phyloP scores from a whole-genome alignment of 495 filamentous ascomycete genomes.

The Penicilliopsis zonata region DNA sequence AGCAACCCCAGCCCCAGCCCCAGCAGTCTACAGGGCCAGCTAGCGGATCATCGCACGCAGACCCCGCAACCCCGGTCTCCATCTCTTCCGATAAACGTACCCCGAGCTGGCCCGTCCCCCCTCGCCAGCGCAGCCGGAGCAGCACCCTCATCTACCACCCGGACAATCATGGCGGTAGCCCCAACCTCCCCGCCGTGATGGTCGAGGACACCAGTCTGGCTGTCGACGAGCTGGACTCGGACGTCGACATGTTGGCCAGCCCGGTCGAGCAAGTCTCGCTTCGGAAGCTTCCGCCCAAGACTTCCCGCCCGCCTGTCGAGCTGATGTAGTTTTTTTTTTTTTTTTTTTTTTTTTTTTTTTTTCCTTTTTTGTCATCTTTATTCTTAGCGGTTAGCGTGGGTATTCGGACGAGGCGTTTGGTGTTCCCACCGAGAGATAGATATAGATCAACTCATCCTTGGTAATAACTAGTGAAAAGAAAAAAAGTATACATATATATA shows the following conservation, averaged over 20 bases:
- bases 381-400: no score
- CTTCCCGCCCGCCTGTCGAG: constrained; percentile 77
- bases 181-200: constrained; percentile 73
- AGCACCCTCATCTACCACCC: constrained; percentile 68
- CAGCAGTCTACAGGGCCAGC: constrained; percentile 13
- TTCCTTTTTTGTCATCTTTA: no score
- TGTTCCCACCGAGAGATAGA: no score
- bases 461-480: no score
- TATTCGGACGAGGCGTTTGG: no score
- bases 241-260: constrained; percentile 26
- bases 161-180: constrained; percentile 59
- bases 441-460: no score
- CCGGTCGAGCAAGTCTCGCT: constrained; percentile 25
- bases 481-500: no score
- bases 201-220: constrained; percentile 77
- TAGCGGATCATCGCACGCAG: constrained; percentile 4
- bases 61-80: constrained; percentile 25
- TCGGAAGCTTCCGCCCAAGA: constrained; percentile 58
- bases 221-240: constrained; percentile 19
- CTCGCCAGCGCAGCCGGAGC: constrained; percentile 41
- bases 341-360: not conserved
- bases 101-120: constrained; percentile 22
- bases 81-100: constrained; percentile 27
- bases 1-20: constrained; percentile 55
- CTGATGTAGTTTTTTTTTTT: constrained; percentile 49